A percentile compares a stretch with the other conserved stretches of the same genome.
phyloP scores from a whole-genome alignment of 148 eudicot species.

The Amaranthus hypochondriacus region DNA sequence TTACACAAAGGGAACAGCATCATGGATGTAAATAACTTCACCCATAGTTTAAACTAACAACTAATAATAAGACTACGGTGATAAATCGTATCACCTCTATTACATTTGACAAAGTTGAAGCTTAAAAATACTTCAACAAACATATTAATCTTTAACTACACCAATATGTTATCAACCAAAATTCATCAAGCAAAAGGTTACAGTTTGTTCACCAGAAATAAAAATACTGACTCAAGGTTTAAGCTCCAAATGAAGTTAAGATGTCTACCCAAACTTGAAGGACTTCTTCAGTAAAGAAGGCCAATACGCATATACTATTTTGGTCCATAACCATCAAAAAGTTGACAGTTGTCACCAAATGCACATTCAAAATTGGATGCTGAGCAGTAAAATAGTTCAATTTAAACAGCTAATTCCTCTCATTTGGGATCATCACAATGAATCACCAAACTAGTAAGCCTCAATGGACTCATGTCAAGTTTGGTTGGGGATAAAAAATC shows the following conservation, averaged over 20 bases:
- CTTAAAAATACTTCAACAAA: not conserved
- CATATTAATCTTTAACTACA: not conserved
- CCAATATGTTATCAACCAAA: not conserved
- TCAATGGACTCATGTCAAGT: not conserved
- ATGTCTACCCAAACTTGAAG: not conserved
- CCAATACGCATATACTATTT: not conserved
- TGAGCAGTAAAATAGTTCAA: too few relatives aligned
- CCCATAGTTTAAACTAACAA: not conserved
- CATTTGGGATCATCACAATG: too few relatives aligned
- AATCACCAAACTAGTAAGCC: not conserved
- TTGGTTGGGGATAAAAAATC: too few relatives aligned
- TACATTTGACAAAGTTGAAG: not conserved
- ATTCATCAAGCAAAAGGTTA: not conserved
- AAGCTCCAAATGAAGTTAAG: not conserved
- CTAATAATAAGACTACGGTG: not conserved
- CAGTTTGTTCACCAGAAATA: not conserved
- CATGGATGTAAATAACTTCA: not conserved
- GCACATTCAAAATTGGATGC: not conserved
- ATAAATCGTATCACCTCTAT: not conserved
- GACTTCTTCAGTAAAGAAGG: not conserved
- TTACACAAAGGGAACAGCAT: not conserved
- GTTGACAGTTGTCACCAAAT: not conserved
- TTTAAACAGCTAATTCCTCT: too few relatives aligned
- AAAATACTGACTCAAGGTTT: not conserved
- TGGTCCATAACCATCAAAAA: not conserved